Conservation (phyloP, 2,329 filamentous ascomycete species). For the Verticillium albo-atrum region DNA sequence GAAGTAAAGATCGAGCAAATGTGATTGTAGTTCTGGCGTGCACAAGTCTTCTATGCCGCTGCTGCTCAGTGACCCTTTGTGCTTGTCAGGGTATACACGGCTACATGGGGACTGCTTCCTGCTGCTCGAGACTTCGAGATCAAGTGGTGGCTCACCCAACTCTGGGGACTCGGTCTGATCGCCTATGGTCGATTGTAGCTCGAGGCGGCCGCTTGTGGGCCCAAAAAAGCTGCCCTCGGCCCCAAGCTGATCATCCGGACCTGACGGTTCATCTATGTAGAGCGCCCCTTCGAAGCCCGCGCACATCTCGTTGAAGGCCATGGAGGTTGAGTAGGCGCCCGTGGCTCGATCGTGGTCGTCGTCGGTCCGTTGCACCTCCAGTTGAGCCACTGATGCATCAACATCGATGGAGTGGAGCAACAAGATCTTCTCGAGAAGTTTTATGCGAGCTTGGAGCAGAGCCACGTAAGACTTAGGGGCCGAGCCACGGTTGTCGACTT, state of each 20-base stretch:
- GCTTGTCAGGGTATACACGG: neutral
- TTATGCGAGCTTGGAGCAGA: slow-evolving; percentile 25
- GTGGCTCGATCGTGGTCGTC: slow-evolving; percentile 6
- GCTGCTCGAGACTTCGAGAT: neutral
- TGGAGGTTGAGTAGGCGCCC: neutral
- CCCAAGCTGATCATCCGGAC: slow-evolving; percentile 24
- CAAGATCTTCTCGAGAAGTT: slow-evolving; percentile 23
- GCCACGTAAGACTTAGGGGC: slow-evolving; percentile 29
- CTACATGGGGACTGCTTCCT: neutral
- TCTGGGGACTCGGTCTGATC: neutral
- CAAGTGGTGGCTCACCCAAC: neutral
- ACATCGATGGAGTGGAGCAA: slow-evolving; percentile 23
- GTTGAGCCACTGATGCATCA: slow-evolving; percentile 17
- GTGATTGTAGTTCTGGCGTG: slow-evolving; percentile 17
- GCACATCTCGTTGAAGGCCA: slow-evolving; percentile 7
- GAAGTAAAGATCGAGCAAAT: slow-evolving; percentile 28
- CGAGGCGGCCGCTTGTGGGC: slow-evolving; percentile 27
- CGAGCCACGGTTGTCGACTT: slow-evolving; percentile 27
- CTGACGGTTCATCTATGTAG: slow-evolving; percentile 27
- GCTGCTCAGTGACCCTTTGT: neutral
- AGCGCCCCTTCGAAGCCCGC: slow-evolving; percentile 24
- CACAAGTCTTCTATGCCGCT: neutral
- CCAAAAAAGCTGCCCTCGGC: slow-evolving; percentile 29
- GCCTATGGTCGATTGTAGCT: slow-evolving; percentile 10
- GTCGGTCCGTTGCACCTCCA: slow-evolving; percentile 10